phyloP scores from a whole-genome alignment of 176 grass and related monocot species.

The Otatea glauca region DNA sequence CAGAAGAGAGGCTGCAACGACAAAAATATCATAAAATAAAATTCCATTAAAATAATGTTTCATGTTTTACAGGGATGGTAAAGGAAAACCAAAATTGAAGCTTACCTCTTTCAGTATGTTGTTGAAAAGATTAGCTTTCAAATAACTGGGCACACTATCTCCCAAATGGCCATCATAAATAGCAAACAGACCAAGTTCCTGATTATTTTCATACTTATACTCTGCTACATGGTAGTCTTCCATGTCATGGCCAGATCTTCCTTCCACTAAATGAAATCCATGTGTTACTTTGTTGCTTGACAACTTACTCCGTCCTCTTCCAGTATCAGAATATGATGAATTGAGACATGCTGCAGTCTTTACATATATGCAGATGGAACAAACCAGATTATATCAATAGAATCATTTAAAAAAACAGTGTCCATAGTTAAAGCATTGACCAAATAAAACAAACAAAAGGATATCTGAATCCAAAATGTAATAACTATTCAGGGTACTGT shows the following conservation, averaged over 20 bases:
- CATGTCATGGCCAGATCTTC: constrained; percentile 90
- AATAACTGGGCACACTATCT: constrained; percentile 76
- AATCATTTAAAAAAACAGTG: constrained; percentile 5
- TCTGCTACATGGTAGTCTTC: constrained; percentile 91
- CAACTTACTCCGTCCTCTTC: constrained; percentile 77
- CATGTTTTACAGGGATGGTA: constrained; percentile 26
- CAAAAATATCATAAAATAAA: constrained; percentile 27
- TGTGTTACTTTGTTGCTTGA: constrained; percentile 81
- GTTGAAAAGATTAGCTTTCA: constrained; percentile 79
- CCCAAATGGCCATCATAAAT: constrained; percentile 95
- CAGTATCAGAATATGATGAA: constrained; percentile 70
- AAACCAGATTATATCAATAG: constrained; percentile 15
- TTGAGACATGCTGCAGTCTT: constrained; percentile 63
- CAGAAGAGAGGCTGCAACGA: constrained; percentile 66
- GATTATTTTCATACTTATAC: constrained; percentile 75
- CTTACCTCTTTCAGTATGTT: constrained; percentile 84
- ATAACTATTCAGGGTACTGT: not conserved
- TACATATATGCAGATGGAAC: constrained; percentile 36
- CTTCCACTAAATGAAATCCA: constrained; percentile 86
- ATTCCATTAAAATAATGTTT: not conserved
- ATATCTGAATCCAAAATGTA: constrained; percentile 1
- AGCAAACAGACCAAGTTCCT: constrained; percentile 86
- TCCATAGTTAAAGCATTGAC: not conserved
- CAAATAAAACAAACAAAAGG: constrained; percentile 25
- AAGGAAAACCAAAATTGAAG: constrained; percentile 1